Base-by-base conservation (phyloP, 345 rosid species). In the Anacardium occidentale region DNA sequence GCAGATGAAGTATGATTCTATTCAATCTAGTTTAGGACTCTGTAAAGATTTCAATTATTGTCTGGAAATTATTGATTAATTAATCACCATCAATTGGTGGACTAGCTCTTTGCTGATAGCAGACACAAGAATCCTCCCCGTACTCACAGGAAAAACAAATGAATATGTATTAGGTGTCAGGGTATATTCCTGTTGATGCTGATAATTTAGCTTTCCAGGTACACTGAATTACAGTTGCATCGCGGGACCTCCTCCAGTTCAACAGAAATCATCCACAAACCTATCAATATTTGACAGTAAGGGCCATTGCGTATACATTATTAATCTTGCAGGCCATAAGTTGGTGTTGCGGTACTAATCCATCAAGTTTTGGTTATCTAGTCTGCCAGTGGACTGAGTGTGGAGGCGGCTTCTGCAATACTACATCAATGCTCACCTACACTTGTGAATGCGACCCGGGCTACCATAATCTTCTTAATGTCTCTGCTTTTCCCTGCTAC, bases 381-480 rank as follows among this genome's bases (percentile, higher is more conserved):
- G 98, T 77, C 48, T 94, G 98, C 78, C 67, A 34, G 0, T 94
- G 93, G 97, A 71, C 84, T 44, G 76, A 86, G 29, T 94, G 97
- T 65, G 90, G 97, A 72, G 93, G 93, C 6, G 98, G 97, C 26
- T 47, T 69, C 2, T 94, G 98, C 82, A 88, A 88, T 83, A 85
- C 11, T 62, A 83, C 90, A 47, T 85, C 82, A 4, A 18, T 64
- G 3, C 47, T 88, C 72, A 32, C 66, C 0, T 87, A 90, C 71
- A 76, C 18, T 18, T 94, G 98, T 51, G 42, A 73, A 32, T 94
- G 97, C 26, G 59, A 54, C 0, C 88, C 75, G 25, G 98, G 93
- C 45, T 87, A 85, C 64, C 15, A n/a, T 3, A 94, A 91, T 83
- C 91, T 94, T 76, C 78, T 90, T 76, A 90, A 90, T 68, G 52